These are phyloP conservation scores for Tricholoma furcatifolium DNA, from an alignment of 768 basidiomycete species.

Conservation along the genomic window DNA sequence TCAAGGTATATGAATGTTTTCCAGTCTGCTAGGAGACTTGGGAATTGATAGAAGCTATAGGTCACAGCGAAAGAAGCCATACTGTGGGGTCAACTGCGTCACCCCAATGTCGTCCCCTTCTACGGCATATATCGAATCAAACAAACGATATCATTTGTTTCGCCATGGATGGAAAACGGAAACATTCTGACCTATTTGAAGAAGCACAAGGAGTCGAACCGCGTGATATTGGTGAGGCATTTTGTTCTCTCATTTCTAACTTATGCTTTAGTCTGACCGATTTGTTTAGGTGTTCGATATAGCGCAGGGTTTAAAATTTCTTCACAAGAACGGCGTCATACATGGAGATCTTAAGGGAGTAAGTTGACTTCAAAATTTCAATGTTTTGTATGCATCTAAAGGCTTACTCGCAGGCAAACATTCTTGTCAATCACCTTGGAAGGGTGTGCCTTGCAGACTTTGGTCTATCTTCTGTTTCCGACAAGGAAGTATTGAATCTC, in stretches of 20 bases:
- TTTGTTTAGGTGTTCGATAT: conserved; percentile 27
- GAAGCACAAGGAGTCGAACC: neutral
- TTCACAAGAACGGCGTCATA: conserved; percentile 34
- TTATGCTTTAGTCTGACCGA: neutral
- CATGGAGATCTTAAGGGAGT: conserved; percentile 48
- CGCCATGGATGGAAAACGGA: conserved; percentile 4
- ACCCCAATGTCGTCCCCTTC: conserved; percentile 4
- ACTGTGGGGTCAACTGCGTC: neutral
- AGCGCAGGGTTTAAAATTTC: conserved; percentile 28
- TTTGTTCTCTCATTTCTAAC: neutral
- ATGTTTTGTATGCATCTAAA: neutral
- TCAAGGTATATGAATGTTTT: too few relatives aligned
- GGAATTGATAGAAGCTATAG: neutral
- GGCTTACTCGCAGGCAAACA: conserved; percentile 16
- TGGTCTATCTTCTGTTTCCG: conserved; percentile 18
- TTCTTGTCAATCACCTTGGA: conserved; percentile 17
- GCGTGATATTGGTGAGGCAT: neutral
- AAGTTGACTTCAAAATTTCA: neutral
- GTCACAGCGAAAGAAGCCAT: neutral
- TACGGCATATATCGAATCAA: conserved; percentile 1
- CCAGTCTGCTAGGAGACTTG: too few relatives aligned
- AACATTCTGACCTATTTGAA: neutral
- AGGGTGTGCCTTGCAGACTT: conserved; percentile 24
- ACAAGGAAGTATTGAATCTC: conserved; percentile 9
- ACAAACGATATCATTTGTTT: neutral